Base-by-base conservation (phyloP, 2,329 filamentous ascomycete species). In the Fusarium buxicola region DNA sequence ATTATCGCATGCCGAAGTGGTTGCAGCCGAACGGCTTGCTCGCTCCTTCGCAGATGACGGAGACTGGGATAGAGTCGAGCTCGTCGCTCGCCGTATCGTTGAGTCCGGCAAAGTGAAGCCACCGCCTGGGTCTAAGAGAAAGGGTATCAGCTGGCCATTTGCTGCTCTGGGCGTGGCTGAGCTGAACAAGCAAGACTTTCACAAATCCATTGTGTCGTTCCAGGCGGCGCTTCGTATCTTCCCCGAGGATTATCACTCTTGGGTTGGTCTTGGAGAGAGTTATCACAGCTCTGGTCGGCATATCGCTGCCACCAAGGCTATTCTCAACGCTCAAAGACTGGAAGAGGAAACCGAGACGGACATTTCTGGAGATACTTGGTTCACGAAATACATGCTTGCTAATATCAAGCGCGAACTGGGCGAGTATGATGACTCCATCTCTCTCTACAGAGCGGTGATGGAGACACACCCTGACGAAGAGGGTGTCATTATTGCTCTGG, bases 31-130 rank as follows among this genome's bases (percentile, higher is more conserved):
- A 75, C 86, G 92, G 25, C 84, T 99, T 13, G 94, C 95, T 2
- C 86, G 86, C 57, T 89, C 88, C 0, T 99, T 97, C 74, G 94
- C 96, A 0, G 89, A 96, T 50, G 89, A 93, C 65, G 88, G 91
- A 32, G 95, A 99, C 71, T 99, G 95, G 95, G 95, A 98, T 66
- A 88, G 96, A 46, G 96, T 99, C 8, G 95, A 98, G 77, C 86
- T 96, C 16, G 89, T 99, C 28, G 91, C 95, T 2, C 91, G 94
- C 73, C 87, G 96, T 46, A 91, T 97, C 1, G 89, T 98, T 3
- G 92, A 97, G 62, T 97, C 94, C n/a, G 95, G 95, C 50, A 95
- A 93, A 75, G 92, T 94, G 35, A 91, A 90, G 66, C 92, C 93
- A 21, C 88, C 94, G 2, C 94, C 95, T 9, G 95, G 96, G 1